These are phyloP conservation scores for Lactarius quietus DNA, from an alignment of 768 basidiomycete species.

Conservation along the genomic window DNA sequence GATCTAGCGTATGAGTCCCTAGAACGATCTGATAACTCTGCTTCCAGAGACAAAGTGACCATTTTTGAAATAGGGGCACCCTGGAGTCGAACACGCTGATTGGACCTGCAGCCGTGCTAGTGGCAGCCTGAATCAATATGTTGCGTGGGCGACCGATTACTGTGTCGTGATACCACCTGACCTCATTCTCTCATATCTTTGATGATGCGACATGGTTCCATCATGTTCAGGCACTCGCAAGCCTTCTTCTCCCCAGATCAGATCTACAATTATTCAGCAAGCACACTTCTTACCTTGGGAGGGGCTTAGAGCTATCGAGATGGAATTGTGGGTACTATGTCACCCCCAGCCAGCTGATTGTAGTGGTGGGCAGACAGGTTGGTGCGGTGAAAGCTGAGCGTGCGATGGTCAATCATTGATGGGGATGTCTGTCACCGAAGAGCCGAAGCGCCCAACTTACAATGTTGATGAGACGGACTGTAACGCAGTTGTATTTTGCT, in stretches of 20 bases:
- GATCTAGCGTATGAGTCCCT: background rate
- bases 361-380: conserved; percentile 26
- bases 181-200: conserved; percentile 52
- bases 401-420: too few species aligned
- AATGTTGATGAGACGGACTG: background rate
- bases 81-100: conserved; percentile 24
- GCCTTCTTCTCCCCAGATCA: conserved; percentile 39
- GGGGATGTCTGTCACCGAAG: too few species aligned
- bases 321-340: conserved; percentile 9
- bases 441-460: background rate
- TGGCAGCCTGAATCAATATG: conserved; percentile 42
- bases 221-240: conserved; percentile 38
- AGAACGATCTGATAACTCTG: background rate
- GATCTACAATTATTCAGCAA: conserved; percentile 39
- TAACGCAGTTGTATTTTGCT: too few species aligned
- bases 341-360: conserved; percentile 23
- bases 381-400: conserved; percentile 23
- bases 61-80: background rate
- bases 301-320: background rate
- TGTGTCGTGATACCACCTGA: conserved; percentile 45
- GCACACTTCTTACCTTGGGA: conserved; percentile 19
- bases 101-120: too few species aligned
- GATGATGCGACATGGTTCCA: conserved; percentile 27
- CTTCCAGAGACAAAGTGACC: background rate
- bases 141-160: conserved; percentile 39